Conservation (phyloP, 345 rosid species). For the Salix brachista region DNA sequence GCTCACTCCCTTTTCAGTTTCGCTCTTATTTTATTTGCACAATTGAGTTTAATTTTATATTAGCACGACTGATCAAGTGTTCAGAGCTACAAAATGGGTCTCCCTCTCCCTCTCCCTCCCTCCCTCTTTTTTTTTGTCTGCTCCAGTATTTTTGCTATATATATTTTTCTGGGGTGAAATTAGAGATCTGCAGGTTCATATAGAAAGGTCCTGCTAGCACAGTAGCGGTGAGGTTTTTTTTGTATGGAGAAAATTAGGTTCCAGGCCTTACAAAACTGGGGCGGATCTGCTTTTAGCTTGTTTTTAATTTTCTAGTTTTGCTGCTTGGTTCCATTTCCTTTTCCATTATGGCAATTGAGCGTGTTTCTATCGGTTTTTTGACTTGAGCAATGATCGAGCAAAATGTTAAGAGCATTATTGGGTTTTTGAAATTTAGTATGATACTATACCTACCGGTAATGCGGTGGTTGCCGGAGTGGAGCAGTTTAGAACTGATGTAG, state of each 20-base stretch:
- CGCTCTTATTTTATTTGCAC: background rate
- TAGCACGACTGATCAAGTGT: background rate
- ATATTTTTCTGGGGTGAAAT: background rate
- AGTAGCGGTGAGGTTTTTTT: background rate
- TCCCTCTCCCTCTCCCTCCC: too few species aligned
- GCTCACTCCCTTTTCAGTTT: background rate
- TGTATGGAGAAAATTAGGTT: background rate
- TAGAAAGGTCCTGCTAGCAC: background rate
- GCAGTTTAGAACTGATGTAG: background rate
- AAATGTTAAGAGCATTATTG: background rate
- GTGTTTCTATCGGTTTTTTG: too few species aligned
- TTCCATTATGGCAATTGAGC: too few species aligned
- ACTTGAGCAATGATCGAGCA: background rate
- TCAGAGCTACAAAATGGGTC: background rate
- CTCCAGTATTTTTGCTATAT: background rate
- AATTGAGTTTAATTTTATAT: too few species aligned
- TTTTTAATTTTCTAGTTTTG: background rate
- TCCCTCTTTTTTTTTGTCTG: background rate
- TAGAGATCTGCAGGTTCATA: background rate
- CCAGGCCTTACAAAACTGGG: background rate
- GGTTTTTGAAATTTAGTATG: background rate
- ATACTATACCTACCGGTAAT: background rate
- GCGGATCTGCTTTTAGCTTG: background rate
- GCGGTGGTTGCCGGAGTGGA: constrained; percentile 21
- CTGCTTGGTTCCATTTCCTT: too few species aligned